Evolutionary conservation across 352 stramenopile genomes (phyloP), one percentile per base, ranked within the genome.

Genomic region (Phytophthora palmivora): DNA sequence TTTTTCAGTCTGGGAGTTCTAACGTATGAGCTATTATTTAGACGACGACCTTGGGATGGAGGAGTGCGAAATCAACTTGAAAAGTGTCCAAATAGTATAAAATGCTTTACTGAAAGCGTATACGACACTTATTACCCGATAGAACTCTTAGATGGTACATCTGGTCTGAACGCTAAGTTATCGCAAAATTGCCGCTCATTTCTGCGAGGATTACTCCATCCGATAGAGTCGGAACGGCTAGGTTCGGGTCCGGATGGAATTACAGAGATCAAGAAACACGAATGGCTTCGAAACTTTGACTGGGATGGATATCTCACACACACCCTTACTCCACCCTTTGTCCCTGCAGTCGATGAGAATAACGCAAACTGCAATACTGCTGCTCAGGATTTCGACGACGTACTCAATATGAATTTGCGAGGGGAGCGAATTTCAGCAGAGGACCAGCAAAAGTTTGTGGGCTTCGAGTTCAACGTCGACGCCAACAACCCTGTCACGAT

Each of bases 1-100:
- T 86, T 89, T 22, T 94, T 88, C 53, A 79, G 77, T 30, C 59
- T 91, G 16, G 84, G 82, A 0, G 66, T 92, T n/a, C 60, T 89
- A 21, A 48, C 71, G 0, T 82, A 76, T 24, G 82, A 92, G 33
- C 49, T 94, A 10, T 6, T 89, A 8, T 72, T 85, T 30, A 67
- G 70, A 11, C 71, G 66, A 34, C 72, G 72, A 15, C 79, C 81
- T 15, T 92, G 78, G 79, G 63, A 57, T 1, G 67, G 58, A 3
- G 61, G 65, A 0, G 70, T 82, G 0, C 58, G 71, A 2, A 62
- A 55, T 7, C 62, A 78, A 1, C 58, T 88, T 3, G 74, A 84
- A 10, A 72, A 58, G 6, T 69, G 49, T 16, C 67, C 67, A 0
- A 38, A 72, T 1, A 56, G 79, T 14, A 45, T 77, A 4, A 58